Base-by-base conservation (phyloP, 169 alveolate species). In the Eimeria sp. region DNA sequence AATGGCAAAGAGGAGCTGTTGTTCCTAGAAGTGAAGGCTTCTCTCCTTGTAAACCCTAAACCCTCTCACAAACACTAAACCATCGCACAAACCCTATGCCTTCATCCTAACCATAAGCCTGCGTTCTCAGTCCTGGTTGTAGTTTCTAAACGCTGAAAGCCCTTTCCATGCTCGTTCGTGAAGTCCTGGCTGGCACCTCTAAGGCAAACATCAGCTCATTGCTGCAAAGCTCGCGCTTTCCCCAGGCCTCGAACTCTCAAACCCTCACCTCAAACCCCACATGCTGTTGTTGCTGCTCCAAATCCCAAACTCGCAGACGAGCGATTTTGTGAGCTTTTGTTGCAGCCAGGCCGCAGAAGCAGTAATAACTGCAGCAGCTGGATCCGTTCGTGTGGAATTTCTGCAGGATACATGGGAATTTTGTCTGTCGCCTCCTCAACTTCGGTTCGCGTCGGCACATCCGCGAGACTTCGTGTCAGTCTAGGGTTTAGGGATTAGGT, bases 351-450 rank as follows among this genome's bases (percentile, higher is more conserved):
- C 83, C 27, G 83, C 83, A 74, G 83, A 52, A 74, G 58, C 83
- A 74, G 43, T 64, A 6, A 27, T 20, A 76, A 46, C 85, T 4
- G 68, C 88, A 78, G 83, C 83, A 72, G 83, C 83, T n/a, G 83
- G 52, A 30, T 9, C 72, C 16, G 90, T 52, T 4, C 30, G 30
- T 30, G 49, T 52, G 46, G 89, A 27, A 77, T 40, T 58, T 56
- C 58, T 58, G 74, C 90, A 83, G 90, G 62, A 58, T 58, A 83
- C 71, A 54, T 83, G 90, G 90, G 90, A 83, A 46, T 58, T 83
- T 83, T 83, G 90, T 40, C 58, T 83, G 49, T 83, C 90, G 27
- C 62, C 37, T 33, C 90, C 23, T 74, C 90, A 83, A 11, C 58
- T 83, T 33, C 71, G 62, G 56, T 83, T 83, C 56, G 90, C 90